These are phyloP conservation scores for Excoecaria agallocha DNA, from an alignment of 345 rosid species.

Conservation along the genomic window DNA sequence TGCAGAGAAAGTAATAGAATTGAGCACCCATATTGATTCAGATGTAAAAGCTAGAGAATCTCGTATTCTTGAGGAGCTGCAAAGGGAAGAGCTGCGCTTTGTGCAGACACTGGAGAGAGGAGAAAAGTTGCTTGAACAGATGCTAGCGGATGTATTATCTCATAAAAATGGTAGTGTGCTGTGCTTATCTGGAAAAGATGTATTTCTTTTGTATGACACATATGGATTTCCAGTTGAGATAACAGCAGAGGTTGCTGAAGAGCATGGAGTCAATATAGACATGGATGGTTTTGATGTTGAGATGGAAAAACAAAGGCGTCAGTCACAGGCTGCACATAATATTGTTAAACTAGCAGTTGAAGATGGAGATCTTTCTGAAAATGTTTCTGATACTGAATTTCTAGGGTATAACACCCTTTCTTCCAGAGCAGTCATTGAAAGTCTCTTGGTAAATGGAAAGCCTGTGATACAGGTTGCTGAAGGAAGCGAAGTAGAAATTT, in stretches of 20 bases:
- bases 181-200: conserved; percentile 72
- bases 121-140: conserved; percentile 75
- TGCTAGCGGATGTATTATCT: conserved; percentile 57
- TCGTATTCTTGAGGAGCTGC: conserved; percentile 71
- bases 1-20: conserved; percentile 75
- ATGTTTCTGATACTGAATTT: conserved; percentile 69
- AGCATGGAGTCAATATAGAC: conserved; percentile 61
- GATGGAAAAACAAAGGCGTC: conserved; percentile 89
- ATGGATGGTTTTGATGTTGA: conserved; percentile 68
- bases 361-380: conserved; percentile 48
- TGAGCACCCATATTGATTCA: conserved; percentile 67
- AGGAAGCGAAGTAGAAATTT: conserved; percentile 83
- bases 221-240: conserved; percentile 93
- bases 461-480: conserved; percentile 73
- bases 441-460: conserved; percentile 74
- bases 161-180: conserved; percentile 41
- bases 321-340: conserved; percentile 85
- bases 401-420: conserved; percentile 77
- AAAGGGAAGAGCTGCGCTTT: conserved; percentile 81
- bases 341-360: conserved; percentile 74
- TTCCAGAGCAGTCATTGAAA: conserved; percentile 63
- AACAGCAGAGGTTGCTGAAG: conserved; percentile 80
- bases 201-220: conserved; percentile 78
- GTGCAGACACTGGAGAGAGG: conserved; percentile 92
- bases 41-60: conserved; percentile 57